Percentiles rank a stretch among this genome's conserved stretches.
phyloP scores from a whole-genome alignment of 2,329 filamentous ascomycete species.

The Akanthomyces muscarius region DNA sequence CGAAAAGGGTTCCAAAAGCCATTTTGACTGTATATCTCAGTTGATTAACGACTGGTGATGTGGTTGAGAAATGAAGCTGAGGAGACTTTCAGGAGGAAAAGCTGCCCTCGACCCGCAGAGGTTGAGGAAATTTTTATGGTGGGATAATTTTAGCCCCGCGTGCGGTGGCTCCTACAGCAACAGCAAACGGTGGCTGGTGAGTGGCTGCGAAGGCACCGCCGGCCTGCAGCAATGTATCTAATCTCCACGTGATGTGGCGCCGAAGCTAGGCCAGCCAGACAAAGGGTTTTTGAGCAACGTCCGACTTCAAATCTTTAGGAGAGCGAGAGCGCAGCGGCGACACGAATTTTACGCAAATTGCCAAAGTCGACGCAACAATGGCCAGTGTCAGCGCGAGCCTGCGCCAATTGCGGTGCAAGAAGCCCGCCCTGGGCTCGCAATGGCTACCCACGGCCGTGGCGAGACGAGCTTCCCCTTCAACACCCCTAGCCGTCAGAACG shows the following conservation, averaged over 20 bases:
- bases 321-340: constrained; percentile 6
- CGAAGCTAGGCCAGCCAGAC: constrained; percentile 4
- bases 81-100: constrained; percentile 26
- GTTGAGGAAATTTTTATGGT: constrained; percentile 32
- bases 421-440: constrained; percentile 29
- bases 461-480: constrained; percentile 8
- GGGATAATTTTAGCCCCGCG: constrained; percentile 34
- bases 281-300: constrained; percentile 17
- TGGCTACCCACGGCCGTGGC: constrained; percentile 22
- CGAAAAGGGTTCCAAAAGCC: constrained; percentile 98
- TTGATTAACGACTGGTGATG: constrained; percentile 25
- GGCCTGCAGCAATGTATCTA: constrained; percentile 12
- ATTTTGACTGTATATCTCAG: constrained; percentile 55
- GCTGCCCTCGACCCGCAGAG: constrained; percentile 18
- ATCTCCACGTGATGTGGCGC: constrained; percentile 26
- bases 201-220: constrained; percentile 13
- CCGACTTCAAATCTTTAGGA: not conserved
- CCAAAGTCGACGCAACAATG: constrained; percentile 28
- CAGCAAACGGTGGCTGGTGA: constrained; percentile 21
- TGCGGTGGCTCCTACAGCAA: constrained; percentile 25
- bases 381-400: constrained; percentile 32
- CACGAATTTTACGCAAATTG: not conserved
- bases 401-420: constrained; percentile 34
- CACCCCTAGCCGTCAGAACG: constrained; percentile 18
- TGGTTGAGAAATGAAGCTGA: constrained; percentile 25